Percentiles rank a stretch among this genome's conserved stretches.
Conservation (phyloP, 2,329 filamentous ascomycete species). For the Bipolaris zeicola region DNA sequence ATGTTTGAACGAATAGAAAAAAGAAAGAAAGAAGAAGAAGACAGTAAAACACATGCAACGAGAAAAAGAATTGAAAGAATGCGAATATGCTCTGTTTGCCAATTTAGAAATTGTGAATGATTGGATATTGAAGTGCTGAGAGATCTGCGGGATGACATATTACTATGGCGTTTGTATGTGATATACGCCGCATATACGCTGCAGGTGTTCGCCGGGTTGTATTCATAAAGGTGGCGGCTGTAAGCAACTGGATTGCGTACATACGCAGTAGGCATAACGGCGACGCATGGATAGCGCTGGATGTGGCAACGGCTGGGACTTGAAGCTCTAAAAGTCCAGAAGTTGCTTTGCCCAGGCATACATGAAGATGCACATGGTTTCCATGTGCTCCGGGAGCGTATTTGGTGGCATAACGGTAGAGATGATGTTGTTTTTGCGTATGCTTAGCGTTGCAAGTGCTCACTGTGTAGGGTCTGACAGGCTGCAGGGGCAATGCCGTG, state of each 20-base stretch:
- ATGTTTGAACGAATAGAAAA: not conserved
- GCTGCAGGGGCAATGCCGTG: conserved; percentile 6
- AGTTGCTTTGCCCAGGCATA: not conserved
- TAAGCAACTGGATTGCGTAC: not conserved
- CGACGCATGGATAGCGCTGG: not conserved
- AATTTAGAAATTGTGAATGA: not conserved
- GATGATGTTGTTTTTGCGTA: not conserved
- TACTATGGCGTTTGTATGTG: too few relatives aligned
- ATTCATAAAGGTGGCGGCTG: not conserved
- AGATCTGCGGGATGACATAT: too few relatives aligned
- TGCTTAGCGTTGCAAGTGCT: not conserved
- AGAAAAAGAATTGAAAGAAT: conserved; percentile 18
- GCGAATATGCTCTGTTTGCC: not conserved
- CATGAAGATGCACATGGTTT: not conserved
- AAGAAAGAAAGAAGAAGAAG: conserved; percentile 5
- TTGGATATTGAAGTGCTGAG: not conserved
- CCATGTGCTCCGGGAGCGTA: too few relatives aligned
- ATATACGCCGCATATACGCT: too few relatives aligned
- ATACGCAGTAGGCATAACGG: not conserved
- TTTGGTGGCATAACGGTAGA: not conserved
- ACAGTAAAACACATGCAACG: conserved; percentile 21
- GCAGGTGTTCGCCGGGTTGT: too few relatives aligned
- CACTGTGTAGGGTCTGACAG: conserved; percentile 5
- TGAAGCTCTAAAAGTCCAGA: not conserved
- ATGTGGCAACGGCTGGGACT: not conserved